Evolutionary conservation across 2,329 filamentous ascomycete genomes (phyloP), one percentile per base, ranked within the genome.

Genomic region (Purpureocillium takamizusanense): DNA sequence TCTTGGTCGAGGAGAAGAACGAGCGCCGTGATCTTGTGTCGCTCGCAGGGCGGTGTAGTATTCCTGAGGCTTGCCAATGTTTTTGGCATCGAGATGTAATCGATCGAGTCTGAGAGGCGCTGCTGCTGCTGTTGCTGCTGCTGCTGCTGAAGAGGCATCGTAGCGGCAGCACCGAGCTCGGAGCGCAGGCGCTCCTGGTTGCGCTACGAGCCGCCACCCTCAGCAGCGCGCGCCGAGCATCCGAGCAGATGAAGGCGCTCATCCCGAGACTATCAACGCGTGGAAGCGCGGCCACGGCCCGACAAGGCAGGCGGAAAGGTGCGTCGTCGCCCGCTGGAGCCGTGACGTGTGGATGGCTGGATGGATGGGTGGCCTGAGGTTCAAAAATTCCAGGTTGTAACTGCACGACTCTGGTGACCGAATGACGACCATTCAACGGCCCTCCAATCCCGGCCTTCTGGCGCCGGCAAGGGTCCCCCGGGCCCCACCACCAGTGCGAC

Each of bases 1-100:
- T 50, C 36, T 48, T 52, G 29, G 52, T 50, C 36, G 53, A 51
- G 31, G 54, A 52, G 46, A 63, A 63, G 31, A 64, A 48, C n/a
- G 52, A 56, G 33, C 61, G 52, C 40, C 44, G 43, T 17, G 17
- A 28, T 23, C 31, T 11, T 10, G 27, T 15, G n/a, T 37, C n/a
- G 28, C 21, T 17, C n/a, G n/a, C 12, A 14, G 9, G 29, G 6
- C 21, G 5, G 10, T 23, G 11, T 9, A 32, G 38, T 29, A 36
- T 21, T 37, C 38, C 33, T 14, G 41, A 33, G 7, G 33, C 28
- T n/a, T 31, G 31, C 37, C 43, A 43, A 21, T 31, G 16, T 11
- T 11, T 18, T 32, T 23, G 38, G 35, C 33, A 32, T 16, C 31
- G 27, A 4, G 21, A 12, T 7, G 13, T 18, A 25, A 23, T 33